Evolutionary conservation across 495 filamentous ascomycete genomes (phyloP).

Genomic region (Acidiella bohemica): DNA sequence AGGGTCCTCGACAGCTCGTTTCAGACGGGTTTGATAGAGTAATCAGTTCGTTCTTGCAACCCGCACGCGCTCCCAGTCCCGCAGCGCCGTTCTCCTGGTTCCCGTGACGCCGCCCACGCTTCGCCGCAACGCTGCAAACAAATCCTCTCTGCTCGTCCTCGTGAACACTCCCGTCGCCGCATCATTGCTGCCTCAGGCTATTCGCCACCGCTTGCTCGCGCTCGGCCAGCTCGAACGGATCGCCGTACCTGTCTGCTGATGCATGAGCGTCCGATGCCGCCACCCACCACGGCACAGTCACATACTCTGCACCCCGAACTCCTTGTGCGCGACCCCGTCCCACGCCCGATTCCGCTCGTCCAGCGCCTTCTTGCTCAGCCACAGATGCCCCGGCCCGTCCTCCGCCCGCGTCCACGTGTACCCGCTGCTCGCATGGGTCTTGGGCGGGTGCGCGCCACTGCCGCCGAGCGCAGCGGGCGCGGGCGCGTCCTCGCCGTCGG

Average conservation of each 20-base stretch:
- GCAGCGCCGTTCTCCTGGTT: too few species aligned
- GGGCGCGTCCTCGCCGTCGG: not conserved
- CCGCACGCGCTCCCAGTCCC: too few species aligned
- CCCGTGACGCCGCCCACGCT: too few species aligned
- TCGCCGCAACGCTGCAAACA: not conserved
- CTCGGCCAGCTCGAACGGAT: constrained; percentile 16
- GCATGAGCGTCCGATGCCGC: not conserved
- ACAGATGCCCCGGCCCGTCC: constrained; percentile 36
- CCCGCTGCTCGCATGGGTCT: constrained; percentile 22
- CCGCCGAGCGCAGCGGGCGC: not conserved
- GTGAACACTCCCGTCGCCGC: not conserved
- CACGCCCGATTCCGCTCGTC: constrained; percentile 26
- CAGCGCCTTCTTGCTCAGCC: constrained; percentile 37
- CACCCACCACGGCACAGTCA: not conserved
- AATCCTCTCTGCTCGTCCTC: too few species aligned
- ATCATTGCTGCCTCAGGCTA: constrained; percentile 16
- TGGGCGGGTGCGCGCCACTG: constrained; percentile 10
- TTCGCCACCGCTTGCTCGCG: constrained; percentile 11
- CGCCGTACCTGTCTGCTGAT: constrained; percentile 13
- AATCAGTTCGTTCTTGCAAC: too few species aligned
- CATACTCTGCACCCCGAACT: constrained; percentile 26
- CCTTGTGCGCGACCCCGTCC: constrained; percentile 26
- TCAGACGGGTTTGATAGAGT: too few species aligned
- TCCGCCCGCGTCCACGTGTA: constrained; percentile 31
- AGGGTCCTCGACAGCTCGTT: too few species aligned